Conservation (phyloP, 139 green algal genomes). For the Picochlorum sp. region DNA sequence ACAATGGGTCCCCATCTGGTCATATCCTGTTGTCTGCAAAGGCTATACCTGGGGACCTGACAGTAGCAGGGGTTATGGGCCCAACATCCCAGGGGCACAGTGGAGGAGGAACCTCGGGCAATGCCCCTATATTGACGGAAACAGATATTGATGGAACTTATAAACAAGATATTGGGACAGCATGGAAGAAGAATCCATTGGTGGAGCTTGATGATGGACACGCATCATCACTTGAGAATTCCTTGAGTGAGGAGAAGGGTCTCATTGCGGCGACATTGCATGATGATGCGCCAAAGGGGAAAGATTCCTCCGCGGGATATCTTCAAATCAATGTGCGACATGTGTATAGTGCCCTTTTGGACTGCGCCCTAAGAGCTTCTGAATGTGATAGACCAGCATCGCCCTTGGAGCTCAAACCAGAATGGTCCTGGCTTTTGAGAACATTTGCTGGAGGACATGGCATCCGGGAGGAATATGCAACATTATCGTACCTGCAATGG, state of each 20-base stretch:
- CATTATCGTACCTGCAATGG: conserved; percentile 40
- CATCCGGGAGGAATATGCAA: conserved; percentile 31
- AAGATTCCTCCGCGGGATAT: not conserved
- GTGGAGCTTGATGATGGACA: too few species aligned
- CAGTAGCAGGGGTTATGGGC: not conserved
- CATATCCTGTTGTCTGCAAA: conserved; percentile 25
- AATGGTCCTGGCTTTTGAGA: conserved; percentile 45
- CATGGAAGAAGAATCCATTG: too few species aligned
- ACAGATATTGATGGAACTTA: not conserved
- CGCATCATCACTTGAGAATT: too few species aligned
- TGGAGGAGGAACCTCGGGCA: not conserved
- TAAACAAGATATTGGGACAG: too few species aligned
- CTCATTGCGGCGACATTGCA: too few species aligned
- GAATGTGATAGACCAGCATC: conserved; percentile 22
- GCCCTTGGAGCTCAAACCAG: conserved; percentile 20
- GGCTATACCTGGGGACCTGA: not conserved
- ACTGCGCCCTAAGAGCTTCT: conserved; percentile 26
- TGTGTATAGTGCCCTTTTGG: conserved; percentile 46
- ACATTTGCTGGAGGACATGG: conserved; percentile 31
- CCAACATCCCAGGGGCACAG: too few species aligned
- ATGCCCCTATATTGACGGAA: not conserved
- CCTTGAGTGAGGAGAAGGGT: too few species aligned
- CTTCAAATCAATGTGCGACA: conserved; percentile 14
- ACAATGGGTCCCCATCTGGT: conserved; percentile 10
- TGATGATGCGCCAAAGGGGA: not conserved